Conservation (phyloP, 768 basidiomycete species). For the Kwoniella botswanensis region DNA sequence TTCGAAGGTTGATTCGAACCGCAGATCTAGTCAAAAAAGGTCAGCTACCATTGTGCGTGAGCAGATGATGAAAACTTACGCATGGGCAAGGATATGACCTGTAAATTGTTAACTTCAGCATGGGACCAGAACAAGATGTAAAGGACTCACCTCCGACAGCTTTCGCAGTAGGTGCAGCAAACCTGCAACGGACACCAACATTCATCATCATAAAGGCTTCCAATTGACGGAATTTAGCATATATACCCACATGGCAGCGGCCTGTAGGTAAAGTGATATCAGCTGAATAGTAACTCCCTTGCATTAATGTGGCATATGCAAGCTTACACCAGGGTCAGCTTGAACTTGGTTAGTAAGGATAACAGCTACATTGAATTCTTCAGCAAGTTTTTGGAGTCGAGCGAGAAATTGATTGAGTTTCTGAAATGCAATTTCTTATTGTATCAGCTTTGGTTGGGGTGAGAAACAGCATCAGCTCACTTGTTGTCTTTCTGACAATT, state of each 20-base stretch:
- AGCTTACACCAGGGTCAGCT: slow-evolving; percentile 97
- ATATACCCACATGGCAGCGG: no score
- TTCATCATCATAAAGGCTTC: no score
- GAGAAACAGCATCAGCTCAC: slow-evolving; percentile 61
- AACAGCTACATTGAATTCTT: slow-evolving; percentile 74
- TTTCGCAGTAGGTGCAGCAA: slow-evolving; percentile 89
- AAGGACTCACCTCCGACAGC: slow-evolving; percentile 65
- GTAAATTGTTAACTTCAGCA: background rate
- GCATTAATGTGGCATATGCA: no score
- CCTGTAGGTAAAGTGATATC: slow-evolving; percentile 28
- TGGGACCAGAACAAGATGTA: background rate
- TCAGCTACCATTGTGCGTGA: background rate
- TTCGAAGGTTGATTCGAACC: slow-evolving; percentile 55
- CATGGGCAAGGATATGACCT: slow-evolving; percentile 57
- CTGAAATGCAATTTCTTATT: no score
- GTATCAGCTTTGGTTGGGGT: slow-evolving; percentile 2
- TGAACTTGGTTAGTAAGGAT: slow-evolving; percentile 84
- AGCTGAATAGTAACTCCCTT: background rate
- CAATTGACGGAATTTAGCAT: no score
- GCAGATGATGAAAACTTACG: slow-evolving; percentile 34
- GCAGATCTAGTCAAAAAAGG: slow-evolving; percentile 43
- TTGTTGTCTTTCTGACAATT: slow-evolving; percentile 91
- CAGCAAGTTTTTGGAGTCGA: slow-evolving; percentile 85
- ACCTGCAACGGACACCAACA: no score
- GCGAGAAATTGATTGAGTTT: slow-evolving; percentile 90